Evolutionary conservation across 2,329 filamentous ascomycete genomes (phyloP).

Genomic region (Pseudocercospora fuligena): DNA sequence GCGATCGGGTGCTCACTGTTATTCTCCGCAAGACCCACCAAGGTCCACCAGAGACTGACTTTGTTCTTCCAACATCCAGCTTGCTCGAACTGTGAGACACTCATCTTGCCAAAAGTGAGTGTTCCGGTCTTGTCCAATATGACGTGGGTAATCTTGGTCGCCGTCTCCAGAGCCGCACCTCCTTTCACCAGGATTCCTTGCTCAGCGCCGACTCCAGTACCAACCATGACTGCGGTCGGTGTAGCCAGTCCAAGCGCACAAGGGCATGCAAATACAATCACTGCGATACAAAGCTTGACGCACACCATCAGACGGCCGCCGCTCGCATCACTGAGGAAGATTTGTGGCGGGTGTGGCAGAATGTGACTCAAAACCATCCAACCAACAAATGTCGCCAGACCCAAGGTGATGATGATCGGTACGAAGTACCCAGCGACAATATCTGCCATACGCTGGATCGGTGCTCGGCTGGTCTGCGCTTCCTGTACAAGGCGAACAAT

Average conservation of each 20-base stretch:
- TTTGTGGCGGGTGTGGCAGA: conserved; percentile 79
- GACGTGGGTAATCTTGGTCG: conserved; percentile 86
- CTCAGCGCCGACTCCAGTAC: conserved; percentile 93
- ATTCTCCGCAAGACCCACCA: conserved; percentile 93
- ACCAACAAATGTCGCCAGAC: conserved; percentile 79
- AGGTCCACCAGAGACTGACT: conserved; percentile 87
- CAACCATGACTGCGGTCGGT: conserved; percentile 97
- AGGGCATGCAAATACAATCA: conserved; percentile 97
- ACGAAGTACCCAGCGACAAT: conserved; percentile 92
- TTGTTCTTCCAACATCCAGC: conserved; percentile 72
- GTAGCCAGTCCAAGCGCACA: conserved; percentile 96
- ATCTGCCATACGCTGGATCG: conserved; percentile 92
- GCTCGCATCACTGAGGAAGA: conserved; percentile 79
- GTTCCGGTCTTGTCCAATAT: conserved; percentile 97
- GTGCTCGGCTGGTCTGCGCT: conserved; percentile 90
- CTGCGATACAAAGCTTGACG: conserved; percentile 94
- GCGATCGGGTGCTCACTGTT: conserved; percentile 95
- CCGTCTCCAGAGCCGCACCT: conserved; percentile 86
- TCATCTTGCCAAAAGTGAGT: conserved; percentile 94
- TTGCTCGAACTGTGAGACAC: conserved; percentile 73
- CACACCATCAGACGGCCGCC: conserved; percentile 97
- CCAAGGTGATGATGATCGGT: conserved; percentile 82
- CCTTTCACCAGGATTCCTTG: conserved; percentile 98
- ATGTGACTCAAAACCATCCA: conserved; percentile 97
- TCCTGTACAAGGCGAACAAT: conserved; percentile 99